Conservation (phyloP, 1,284 basidiomycete genomes). For the Cutaneotrichosporon daszewskae region DNA sequence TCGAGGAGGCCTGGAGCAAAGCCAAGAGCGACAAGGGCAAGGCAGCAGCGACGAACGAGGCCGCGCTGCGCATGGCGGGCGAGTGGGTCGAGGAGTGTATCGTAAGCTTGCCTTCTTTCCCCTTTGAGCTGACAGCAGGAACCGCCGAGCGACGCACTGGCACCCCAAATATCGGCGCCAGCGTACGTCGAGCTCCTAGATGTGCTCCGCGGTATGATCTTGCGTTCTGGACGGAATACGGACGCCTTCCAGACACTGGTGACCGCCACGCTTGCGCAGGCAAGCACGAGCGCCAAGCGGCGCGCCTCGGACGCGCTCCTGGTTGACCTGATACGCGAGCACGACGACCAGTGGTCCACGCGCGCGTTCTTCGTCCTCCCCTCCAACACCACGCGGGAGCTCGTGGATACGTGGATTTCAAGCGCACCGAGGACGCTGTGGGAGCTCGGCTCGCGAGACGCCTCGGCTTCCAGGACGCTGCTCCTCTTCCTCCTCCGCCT, state of each 20-base stretch:
- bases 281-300: conserved; percentile 41
- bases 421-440: conserved; percentile 74
- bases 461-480: conserved; percentile 57
- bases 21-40: conserved; percentile 5
- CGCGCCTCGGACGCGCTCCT: conserved; percentile 58
- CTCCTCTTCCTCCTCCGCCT: conserved; percentile 25
- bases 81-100: conserved; percentile 66
- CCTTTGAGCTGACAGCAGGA: no score
- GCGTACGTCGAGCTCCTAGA: conserved; percentile 69
- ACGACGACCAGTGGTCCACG: conserved; percentile 34
- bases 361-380: conserved; percentile 40
- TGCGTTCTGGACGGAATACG: no score
- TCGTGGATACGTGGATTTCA: conserved; percentile 46
- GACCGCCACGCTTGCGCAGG: no score
- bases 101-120: no score
- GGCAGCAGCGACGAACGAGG: conserved; percentile 11
- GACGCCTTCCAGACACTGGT: no score
- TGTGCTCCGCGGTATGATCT: no score
- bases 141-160: conserved; percentile 45
- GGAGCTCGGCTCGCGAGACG: conserved; percentile 65
- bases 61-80: conserved; percentile 39
- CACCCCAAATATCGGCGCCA: conserved; percentile 54
- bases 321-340: conserved; percentile 60
- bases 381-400: conserved; percentile 18
- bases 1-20: conserved; percentile 32